phyloP scores from a whole-genome alignment of 305 asterid genomes.

The Fraxinus greggii region DNA sequence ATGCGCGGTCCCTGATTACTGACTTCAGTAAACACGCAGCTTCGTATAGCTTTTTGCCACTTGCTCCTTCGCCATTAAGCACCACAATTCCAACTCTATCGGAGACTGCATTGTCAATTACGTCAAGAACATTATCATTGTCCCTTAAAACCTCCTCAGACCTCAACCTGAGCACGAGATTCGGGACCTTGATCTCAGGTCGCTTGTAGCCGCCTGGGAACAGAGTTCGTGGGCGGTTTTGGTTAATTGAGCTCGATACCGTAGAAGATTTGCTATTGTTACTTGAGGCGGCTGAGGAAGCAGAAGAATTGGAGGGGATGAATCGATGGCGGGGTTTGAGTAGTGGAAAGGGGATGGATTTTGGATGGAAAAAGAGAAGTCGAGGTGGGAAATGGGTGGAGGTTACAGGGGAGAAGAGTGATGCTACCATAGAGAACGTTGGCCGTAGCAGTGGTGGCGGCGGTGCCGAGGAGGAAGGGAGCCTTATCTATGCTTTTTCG shows the following conservation, averaged over 20 bases:
- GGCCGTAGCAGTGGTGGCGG: constrained; percentile 12
- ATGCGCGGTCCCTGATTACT: constrained; percentile 73
- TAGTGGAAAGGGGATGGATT: constrained; percentile 20
- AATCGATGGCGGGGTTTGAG: constrained; percentile 25
- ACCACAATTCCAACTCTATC: constrained; percentile 75
- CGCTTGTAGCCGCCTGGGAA: constrained; percentile 99
- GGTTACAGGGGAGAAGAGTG: constrained; percentile 31
- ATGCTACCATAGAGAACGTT: constrained; percentile 48
- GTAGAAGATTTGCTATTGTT: neutral
- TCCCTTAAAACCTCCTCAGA: constrained; percentile 55
- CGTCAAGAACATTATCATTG: constrained; percentile 41
- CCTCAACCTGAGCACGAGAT: constrained; percentile 56
- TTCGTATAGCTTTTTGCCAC: constrained; percentile 73
- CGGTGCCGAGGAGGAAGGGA: neutral
- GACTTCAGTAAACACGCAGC: constrained; percentile 90
- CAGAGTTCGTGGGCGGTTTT: constrained; percentile 59
- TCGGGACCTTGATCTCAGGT: constrained; percentile 83
- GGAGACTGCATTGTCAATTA: constrained; percentile 62
- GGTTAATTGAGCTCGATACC: constrained; percentile 34
- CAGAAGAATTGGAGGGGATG: constrained; percentile 17
- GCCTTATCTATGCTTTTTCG: neutral
- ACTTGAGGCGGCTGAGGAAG: constrained; percentile 15
- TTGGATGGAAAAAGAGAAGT: constrained; percentile 32
- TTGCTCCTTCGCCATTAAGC: constrained; percentile 60
- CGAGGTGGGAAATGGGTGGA: constrained; percentile 38